Evolutionary conservation across 345 rosid genomes (phyloP).

Genomic region (Odontarrhena argentea): DNA sequence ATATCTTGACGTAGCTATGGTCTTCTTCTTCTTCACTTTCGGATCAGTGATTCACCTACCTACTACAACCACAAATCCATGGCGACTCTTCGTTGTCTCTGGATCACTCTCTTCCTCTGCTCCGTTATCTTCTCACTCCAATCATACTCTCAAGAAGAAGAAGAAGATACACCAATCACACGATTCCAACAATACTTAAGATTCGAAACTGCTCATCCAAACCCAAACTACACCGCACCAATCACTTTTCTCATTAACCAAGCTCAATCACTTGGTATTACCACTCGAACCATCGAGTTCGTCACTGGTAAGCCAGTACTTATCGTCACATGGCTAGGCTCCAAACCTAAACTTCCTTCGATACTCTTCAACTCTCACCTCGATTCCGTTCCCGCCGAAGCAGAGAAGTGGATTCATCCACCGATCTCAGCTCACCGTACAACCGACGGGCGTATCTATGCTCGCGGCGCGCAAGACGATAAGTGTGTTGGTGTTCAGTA

Average conservation of each 20-base stretch:
- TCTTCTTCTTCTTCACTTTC: too few relatives aligned
- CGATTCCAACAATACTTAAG: slow-evolving; percentile 70
- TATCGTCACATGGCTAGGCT: slow-evolving; percentile 73
- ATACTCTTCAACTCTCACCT: slow-evolving; percentile 87
- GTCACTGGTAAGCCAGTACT: slow-evolving; percentile 57
- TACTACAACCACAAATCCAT: too few relatives aligned
- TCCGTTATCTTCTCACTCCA: too few relatives aligned
- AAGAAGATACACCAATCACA: slow-evolving; percentile 48
- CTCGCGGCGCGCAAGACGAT: slow-evolving; percentile 92
- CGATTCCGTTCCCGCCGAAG: slow-evolving; percentile 90
- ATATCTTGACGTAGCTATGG: too few relatives aligned
- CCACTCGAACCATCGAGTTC: slow-evolving; percentile 51
- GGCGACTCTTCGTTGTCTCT: too few relatives aligned
- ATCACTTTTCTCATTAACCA: slow-evolving; percentile 58
- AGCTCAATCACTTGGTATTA: slow-evolving; percentile 59
- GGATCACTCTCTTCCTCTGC: too few relatives aligned
- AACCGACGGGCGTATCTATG: slow-evolving; percentile 61
- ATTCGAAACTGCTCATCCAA: slow-evolving; percentile 82
- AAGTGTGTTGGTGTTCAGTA: slow-evolving; percentile 84
- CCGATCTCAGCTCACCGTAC: slow-evolving; percentile 77
- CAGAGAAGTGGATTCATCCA: slow-evolving; percentile 76
- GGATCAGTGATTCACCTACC: too few relatives aligned
- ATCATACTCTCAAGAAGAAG: not conserved
- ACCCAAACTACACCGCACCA: slow-evolving; percentile 70
- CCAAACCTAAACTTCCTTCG: slow-evolving; percentile 74